Percentiles rank a stretch among this genome's conserved stretches.
Conservation (phyloP, 176 grass and related monocot species). For the bread wheat (Triticum aestivum) region IWGSC_CS_RefSeq_v2.1 NC_057804.1:516042095-516042594, state of each 20-base stretch:
- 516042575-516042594: too few relatives aligned
- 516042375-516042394: background rate
- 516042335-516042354: background rate
- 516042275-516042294: too few relatives aligned
- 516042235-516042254: background rate
- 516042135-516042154: background rate
- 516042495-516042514: slow-evolving; percentile 32
- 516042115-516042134: background rate
- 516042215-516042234: too few relatives aligned
- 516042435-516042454: background rate
- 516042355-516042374: background rate
- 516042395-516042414: background rate
- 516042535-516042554: background rate
- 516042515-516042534: background rate
- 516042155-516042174: background rate
- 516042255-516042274: background rate
- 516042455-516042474: background rate
- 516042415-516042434: background rate
- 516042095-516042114: background rate
- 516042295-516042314: too few relatives aligned
- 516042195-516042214: background rate
- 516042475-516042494: slow-evolving; percentile 26
- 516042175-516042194: background rate
- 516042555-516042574: too few relatives aligned
- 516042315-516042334: too few relatives aligned